Conservation (phyloP, 2,329 filamentous ascomycete genomes). For the Colletotrichum liriopes region DNA sequence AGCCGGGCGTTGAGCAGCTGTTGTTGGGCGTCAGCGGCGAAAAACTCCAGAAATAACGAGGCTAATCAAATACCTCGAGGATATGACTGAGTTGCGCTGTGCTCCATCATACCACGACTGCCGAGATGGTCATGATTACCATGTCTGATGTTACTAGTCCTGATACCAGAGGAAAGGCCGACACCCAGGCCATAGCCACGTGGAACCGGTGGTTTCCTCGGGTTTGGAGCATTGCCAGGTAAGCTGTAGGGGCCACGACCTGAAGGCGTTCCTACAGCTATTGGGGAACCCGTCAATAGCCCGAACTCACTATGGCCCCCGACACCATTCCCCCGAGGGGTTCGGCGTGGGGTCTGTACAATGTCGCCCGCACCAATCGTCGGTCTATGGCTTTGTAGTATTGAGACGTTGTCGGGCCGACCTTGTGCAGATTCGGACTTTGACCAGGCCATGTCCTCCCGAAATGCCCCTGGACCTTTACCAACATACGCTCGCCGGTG, state of each 20-base stretch:
- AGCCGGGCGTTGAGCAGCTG: conserved; percentile 16
- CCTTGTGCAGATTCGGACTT: conserved; percentile 40
- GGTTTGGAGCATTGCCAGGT: conserved; percentile 20
- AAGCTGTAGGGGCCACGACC: conserved; percentile 24
- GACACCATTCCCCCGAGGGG: conserved; percentile 49
- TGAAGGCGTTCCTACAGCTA: conserved; percentile 49
- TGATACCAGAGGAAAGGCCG: conserved; percentile 34
- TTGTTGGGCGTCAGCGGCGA: not conserved
- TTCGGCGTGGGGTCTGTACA: conserved; percentile 50
- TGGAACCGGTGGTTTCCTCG: conserved; percentile 4
- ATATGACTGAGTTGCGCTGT: not conserved
- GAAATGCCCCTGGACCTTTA: not conserved
- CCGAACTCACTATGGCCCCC: conserved; percentile 47
- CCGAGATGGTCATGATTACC: not conserved
- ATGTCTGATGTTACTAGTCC: conserved; percentile 9
- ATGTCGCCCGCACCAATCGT: conserved; percentile 46
- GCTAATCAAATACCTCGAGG: conserved; percentile 3
- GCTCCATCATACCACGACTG: not conserved
- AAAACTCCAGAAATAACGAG: no score
- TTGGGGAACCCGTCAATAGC: conserved; percentile 50
- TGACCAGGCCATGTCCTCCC: conserved; percentile 34
- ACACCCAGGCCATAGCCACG: conserved; percentile 25
- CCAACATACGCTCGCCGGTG: not conserved
- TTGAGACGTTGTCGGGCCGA: conserved; percentile 19
- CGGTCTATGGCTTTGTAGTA: not conserved